These are phyloP conservation scores for Choiromyces venosus DNA, from an alignment of 495 filamentous ascomycete genomes.

Conservation along the genomic window DNA sequence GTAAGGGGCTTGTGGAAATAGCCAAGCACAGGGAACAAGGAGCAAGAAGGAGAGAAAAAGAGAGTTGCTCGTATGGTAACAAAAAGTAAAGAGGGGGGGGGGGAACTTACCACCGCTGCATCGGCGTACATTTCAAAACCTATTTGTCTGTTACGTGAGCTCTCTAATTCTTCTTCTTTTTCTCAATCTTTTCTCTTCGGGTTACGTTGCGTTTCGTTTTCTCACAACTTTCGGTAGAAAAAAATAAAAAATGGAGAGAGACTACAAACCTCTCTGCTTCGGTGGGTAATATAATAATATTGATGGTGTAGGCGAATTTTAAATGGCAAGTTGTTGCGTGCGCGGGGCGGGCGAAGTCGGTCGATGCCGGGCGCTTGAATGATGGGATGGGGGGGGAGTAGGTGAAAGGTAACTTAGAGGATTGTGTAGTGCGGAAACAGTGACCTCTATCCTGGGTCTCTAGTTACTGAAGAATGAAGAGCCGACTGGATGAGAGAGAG, in stretches of 20 bases:
- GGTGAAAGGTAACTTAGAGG: background rate
- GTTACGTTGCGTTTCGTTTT: background rate
- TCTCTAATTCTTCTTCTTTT: background rate
- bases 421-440: background rate
- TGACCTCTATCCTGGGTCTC: background rate
- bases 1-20: background rate
- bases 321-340: slow-evolving; percentile 25
- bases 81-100: slow-evolving; percentile 32
- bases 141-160: slow-evolving; percentile 38
- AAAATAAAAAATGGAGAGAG: background rate
- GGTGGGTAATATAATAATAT: slow-evolving; percentile 16
- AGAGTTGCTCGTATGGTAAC: slow-evolving; percentile 26
- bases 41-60: slow-evolving; percentile 7
- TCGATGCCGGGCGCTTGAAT: slow-evolving; percentile 34
- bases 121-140: slow-evolving; percentile 35
- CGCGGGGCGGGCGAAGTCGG: slow-evolving; percentile 29
- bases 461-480: background rate
- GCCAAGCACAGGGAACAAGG: slow-evolving; percentile 7
- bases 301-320: slow-evolving; percentile 22
- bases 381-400: slow-evolving; percentile 5
- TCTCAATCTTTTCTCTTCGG: background rate
- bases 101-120: slow-evolving; percentile 41
- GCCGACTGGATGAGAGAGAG: background rate
- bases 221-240: background rate
- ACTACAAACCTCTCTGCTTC: slow-evolving; percentile 10